Evolutionary conservation across 257 asterid genomes (phyloP).

Genomic region (Scutellaria galericulata): DNA sequence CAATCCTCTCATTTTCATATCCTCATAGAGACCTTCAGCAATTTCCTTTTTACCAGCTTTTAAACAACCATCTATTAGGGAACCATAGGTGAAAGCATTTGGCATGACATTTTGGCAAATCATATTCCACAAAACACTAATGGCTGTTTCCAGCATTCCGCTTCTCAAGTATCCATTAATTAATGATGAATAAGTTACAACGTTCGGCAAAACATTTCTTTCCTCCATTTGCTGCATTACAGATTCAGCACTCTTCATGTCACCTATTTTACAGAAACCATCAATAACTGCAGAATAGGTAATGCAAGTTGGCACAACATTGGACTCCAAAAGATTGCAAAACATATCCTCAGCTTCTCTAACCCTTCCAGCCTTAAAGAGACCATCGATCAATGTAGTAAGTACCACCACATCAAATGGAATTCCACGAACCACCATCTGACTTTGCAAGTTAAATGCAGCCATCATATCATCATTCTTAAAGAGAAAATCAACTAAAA

Average conservation of each 20-base stretch:
- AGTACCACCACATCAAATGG: conserved; percentile 69
- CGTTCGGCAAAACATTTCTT: conserved; percentile 61
- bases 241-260: conserved; percentile 59
- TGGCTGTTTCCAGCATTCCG: conserved; percentile 76
- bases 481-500: conserved; percentile 60
- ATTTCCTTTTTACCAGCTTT: conserved; percentile 67
- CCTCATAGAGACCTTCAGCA: conserved; percentile 63
- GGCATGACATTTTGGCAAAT: conserved; percentile 59
- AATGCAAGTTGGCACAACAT: conserved; percentile 56
- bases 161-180: conserved; percentile 70
- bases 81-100: conserved; percentile 58
- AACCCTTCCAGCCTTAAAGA: conserved; percentile 65
- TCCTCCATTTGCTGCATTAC: conserved; percentile 69
- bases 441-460: conserved; percentile 74
- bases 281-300: conserved; percentile 74
- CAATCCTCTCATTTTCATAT: conserved; percentile 68
- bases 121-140: conserved; percentile 55
- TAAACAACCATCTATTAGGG: conserved; percentile 74
- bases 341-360: conserved; percentile 70
- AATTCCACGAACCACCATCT: conserved; percentile 85
- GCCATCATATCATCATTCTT: conserved; percentile 53
- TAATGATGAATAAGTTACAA: conserved; percentile 68
- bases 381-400: conserved; percentile 78
- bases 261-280: conserved; percentile 73
- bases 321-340: conserved; percentile 50